Base-by-base conservation (phyloP, 495 filamentous ascomycete species). In the Hyphodiscus hymeniophilus region DNA sequence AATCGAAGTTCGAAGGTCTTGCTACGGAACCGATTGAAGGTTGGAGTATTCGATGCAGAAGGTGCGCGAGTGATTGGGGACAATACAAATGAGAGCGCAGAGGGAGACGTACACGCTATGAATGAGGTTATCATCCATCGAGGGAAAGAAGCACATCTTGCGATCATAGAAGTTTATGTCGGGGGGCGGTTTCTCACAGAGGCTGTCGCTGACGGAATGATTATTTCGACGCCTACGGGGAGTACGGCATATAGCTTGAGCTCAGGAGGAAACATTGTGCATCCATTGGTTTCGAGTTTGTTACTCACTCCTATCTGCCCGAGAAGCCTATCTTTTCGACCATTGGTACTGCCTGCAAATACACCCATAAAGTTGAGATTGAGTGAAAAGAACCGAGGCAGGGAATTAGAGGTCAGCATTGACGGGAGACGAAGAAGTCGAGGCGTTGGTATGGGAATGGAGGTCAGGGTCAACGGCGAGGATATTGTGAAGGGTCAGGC, bases 81-180 rank as follows among this genome's bases (percentile, higher is more conserved):
- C 22, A 39, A 61, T 41, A 44, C 47, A 6, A 30, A 21, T 2
- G 54, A 54, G 43, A 42, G 62, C 54, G 52, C 60, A 40, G 17
- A 60, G 4, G 60, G 52, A 38, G 81, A 76, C 30, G 74, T 89
- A 3, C 90, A 94, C 60, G 92, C 92, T 40, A 86, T 97, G 68
- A 98, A 98, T 60, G 92, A 98, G 61, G 75, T 98, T 7, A 83
- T 92, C 22, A 81, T 98, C 39, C 94, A 98, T 60, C 85, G 92
- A 12, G 92, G 92, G 42, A 75, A 80, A 31, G 82, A 87, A 50
- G 87, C 92, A 0, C 92, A 98, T 65, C 76, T 98, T 1, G 85
- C 88, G 7, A 83, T 95, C 48, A 77, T 98, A 52, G 86, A 91
- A 50, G 83, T 98, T 32, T 92, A 75, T 60, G 78, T 97, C 30